A percentile compares a stretch with the other conserved stretches of the same genome.
Evolutionary conservation across 331 rosid genomes (phyloP).

Genomic region (Quercus lobata): DNA sequence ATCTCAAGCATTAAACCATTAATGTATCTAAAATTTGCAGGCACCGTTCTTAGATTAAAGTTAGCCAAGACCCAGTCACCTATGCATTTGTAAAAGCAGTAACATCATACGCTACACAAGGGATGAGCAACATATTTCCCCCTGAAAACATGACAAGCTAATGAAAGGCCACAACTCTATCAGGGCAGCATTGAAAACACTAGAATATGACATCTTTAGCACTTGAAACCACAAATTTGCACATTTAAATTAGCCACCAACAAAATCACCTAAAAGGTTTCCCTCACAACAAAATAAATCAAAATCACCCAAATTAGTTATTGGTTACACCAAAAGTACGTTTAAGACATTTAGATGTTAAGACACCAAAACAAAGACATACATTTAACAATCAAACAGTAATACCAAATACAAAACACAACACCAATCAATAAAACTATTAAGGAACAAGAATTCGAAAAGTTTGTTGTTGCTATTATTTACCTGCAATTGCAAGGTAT

Average conservation of each 20-base stretch:
- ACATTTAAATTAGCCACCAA: neutral
- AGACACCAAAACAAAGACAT: neutral
- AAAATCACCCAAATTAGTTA: neutral
- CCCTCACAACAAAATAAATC: neutral
- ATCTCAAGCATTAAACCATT: neutral
- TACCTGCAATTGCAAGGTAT: constrained; percentile 96
- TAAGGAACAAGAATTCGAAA: neutral
- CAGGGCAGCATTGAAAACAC: neutral
- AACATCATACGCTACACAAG: neutral
- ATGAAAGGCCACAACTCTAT: neutral
- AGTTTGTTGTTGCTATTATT: neutral
- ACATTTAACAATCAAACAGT: neutral
- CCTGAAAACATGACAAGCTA: neutral
- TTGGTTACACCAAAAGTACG: neutral
- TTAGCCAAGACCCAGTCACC: no score
- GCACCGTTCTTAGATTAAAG: neutral
- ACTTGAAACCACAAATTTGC: neutral
- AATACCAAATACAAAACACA: neutral
- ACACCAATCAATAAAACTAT: neutral
- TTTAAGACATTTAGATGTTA: neutral
- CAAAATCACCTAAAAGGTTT: neutral
- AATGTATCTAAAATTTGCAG: neutral
- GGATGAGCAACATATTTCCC: constrained; percentile 8
- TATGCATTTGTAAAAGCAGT: neutral
- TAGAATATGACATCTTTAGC: neutral